Conservation (phyloP, 345 rosid genomes). For the Lepidium aucheri region DNA sequence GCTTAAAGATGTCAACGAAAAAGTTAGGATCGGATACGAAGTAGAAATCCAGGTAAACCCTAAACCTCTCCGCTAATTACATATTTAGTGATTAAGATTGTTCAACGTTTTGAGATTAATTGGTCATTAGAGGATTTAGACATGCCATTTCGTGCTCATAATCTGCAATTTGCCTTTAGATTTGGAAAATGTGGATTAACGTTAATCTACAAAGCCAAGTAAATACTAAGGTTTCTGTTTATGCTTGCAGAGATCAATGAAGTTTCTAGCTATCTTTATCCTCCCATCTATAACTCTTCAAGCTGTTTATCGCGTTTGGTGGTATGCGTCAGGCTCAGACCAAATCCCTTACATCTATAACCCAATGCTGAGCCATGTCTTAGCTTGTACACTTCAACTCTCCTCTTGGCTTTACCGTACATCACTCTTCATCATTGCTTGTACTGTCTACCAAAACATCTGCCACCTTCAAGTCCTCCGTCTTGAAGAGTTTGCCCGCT, state of each 20-base stretch:
- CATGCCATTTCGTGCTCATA: neutral
- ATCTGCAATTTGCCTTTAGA: neutral
- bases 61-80: neutral
- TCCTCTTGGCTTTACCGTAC: slow-evolving; percentile 78
- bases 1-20: slow-evolving; percentile 43
- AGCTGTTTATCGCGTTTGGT: slow-evolving; percentile 75
- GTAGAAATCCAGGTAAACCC: slow-evolving; percentile 50
- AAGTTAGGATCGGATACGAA: slow-evolving; percentile 45
- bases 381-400: slow-evolving; percentile 62
- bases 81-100: neutral
- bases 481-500: slow-evolving; percentile 59
- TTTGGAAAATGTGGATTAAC: neutral
- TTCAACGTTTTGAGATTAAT: neutral
- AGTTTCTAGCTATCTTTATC: slow-evolving; percentile 49
- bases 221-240: neutral
- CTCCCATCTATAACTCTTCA: slow-evolving; percentile 57
- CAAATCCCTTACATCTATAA: slow-evolving; percentile 53
- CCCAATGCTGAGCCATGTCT: slow-evolving; percentile 36
- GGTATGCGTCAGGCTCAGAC: slow-evolving; percentile 58
- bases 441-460: slow-evolving; percentile 53
- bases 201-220: no score
- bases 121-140: neutral
- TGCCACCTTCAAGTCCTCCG: slow-evolving; percentile 70
- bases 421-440: slow-evolving; percentile 55
- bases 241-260: slow-evolving; percentile 58